Conservation (phyloP, 2,329 filamentous ascomycete species). For the Colletotrichum brevisporum region DNA sequence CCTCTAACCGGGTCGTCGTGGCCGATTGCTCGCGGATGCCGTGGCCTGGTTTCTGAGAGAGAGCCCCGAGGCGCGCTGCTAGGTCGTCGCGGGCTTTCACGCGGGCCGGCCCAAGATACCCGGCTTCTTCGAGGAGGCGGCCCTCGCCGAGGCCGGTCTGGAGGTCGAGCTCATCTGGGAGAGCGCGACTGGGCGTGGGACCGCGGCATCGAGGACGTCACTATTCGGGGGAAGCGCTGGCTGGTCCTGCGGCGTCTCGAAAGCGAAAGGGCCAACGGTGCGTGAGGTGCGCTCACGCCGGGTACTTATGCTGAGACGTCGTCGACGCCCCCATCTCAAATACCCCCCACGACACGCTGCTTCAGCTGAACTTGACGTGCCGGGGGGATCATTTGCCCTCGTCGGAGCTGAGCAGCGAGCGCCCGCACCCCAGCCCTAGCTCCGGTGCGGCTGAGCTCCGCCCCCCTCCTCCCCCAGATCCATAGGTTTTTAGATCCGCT, state of each 20-base stretch:
- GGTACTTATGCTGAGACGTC: conserved; percentile 14
- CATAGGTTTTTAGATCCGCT: conserved; percentile 14
- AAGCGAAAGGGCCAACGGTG: conserved; percentile 49
- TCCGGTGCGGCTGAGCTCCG: conserved; percentile 32
- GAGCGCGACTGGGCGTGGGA: conserved; percentile 74
- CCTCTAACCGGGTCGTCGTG: conserved; percentile 75
- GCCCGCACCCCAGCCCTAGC: conserved; percentile 20
- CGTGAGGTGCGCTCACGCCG: conserved; percentile 5
- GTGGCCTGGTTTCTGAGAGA: conserved; percentile 71
- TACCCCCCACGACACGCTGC: conserved; percentile 4
- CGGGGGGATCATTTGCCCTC: conserved; percentile 15
- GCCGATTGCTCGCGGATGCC: conserved; percentile 85
- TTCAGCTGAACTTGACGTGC: conserved; percentile 18
- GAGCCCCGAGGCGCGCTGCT: conserved; percentile 63
- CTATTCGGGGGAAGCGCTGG: conserved; percentile 77
- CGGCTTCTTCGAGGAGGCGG: conserved; percentile 71
- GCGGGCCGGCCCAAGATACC: conserved; percentile 76
- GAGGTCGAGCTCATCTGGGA: conserved; percentile 78
- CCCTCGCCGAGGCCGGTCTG: conserved; percentile 64
- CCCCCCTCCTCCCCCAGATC: conserved; percentile 1
- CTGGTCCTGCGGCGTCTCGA: conserved; percentile 71
- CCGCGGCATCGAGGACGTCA: conserved; percentile 72
- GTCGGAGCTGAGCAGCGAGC: conserved; percentile 2
- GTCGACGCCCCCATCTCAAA: not conserved
- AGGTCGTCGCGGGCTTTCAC: conserved; percentile 80